phyloP scores from a whole-genome alignment of 2,329 filamentous ascomycete species.

The Cladophialophora chaetospira region DNA sequence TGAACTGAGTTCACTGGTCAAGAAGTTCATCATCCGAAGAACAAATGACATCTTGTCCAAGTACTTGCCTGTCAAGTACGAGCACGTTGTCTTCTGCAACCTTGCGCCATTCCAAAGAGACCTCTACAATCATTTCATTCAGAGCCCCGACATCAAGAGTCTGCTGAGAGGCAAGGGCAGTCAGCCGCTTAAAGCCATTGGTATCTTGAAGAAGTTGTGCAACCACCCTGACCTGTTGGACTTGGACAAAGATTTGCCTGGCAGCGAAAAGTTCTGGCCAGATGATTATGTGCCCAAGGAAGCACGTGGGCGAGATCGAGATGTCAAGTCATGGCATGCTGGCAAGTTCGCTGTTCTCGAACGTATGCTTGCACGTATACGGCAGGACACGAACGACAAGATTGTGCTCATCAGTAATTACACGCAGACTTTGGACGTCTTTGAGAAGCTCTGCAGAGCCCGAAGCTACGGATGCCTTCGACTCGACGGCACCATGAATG shows the following conservation, averaged over 20 bases:
- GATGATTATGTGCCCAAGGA: conserved; percentile 89
- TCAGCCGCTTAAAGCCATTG: conserved; percentile 94
- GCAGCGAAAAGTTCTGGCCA: conserved; percentile 78
- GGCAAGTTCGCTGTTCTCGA: conserved; percentile 99
- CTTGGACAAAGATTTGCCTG: conserved; percentile 78
- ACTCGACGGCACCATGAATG: conserved; percentile 95
- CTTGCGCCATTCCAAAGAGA: conserved; percentile 88
- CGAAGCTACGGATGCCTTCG: conserved; percentile 83
- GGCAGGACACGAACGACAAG: conserved; percentile 96
- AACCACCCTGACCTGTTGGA: conserved; percentile 95
- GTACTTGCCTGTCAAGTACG: conserved; percentile 96
- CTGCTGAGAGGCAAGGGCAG: conserved; percentile 90
- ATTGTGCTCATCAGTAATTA: conserved; percentile 99
- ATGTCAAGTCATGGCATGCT: conserved; percentile 93
- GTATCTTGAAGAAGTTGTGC: conserved; percentile 95
- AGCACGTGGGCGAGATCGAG: conserved; percentile 81
- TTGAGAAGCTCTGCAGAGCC: conserved; percentile 83
- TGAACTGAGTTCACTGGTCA: conserved; percentile 82
- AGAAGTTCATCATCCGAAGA: conserved; percentile 96
- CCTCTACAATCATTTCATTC: conserved; percentile 96
- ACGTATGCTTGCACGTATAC: conserved; percentile 93
- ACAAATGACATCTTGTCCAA: conserved; percentile 98
- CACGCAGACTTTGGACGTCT: conserved; percentile 92
- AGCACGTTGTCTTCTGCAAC: conserved; percentile 98
- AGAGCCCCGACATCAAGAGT: conserved; percentile 90